Conservation (phyloP, 495 filamentous ascomycete species). For the Annulohypoxylon stygium region DNA sequence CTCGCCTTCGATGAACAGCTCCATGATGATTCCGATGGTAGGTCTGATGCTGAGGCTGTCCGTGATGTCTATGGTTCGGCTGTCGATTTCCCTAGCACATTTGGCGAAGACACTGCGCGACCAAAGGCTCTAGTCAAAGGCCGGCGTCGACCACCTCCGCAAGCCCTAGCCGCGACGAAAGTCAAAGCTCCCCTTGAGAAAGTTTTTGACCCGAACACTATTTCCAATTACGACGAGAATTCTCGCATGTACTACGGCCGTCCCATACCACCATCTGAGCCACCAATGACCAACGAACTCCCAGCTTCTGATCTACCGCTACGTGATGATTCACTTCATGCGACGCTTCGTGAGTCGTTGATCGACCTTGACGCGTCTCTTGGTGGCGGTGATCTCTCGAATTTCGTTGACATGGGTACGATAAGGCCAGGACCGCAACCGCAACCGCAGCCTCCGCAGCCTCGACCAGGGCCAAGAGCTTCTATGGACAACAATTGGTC, state of each 20-base stretch:
- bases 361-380: slow-evolving; percentile 69
- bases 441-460: slow-evolving; percentile 23
- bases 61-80: slow-evolving; percentile 65
- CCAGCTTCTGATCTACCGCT: slow-evolving; percentile 66
- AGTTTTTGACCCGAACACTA: slow-evolving; percentile 69
- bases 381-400: slow-evolving; percentile 63
- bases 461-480: slow-evolving; percentile 50
- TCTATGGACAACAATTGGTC: slow-evolving; percentile 60
- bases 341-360: slow-evolving; percentile 64
- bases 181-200: slow-evolving; percentile 66
- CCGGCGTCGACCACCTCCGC: slow-evolving; percentile 63
- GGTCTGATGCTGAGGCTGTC: slow-evolving; percentile 56
- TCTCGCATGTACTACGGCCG: slow-evolving; percentile 64
- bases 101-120: slow-evolving; percentile 59
- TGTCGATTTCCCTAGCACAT: slow-evolving; percentile 58
- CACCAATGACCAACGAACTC: slow-evolving; percentile 35
- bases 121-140: slow-evolving; percentile 55
- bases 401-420: slow-evolving; percentile 71
- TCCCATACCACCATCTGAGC: slow-evolving; percentile 48
- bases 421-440: slow-evolving; percentile 60
- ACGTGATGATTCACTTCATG: slow-evolving; percentile 64
- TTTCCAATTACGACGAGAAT: slow-evolving; percentile 69
- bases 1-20: slow-evolving; percentile 80
- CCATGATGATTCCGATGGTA: slow-evolving; percentile 55
- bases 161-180: slow-evolving; percentile 56